phyloP scores from a whole-genome alignment of 306 rosid species.

The Sicyos baderoa region DNA sequence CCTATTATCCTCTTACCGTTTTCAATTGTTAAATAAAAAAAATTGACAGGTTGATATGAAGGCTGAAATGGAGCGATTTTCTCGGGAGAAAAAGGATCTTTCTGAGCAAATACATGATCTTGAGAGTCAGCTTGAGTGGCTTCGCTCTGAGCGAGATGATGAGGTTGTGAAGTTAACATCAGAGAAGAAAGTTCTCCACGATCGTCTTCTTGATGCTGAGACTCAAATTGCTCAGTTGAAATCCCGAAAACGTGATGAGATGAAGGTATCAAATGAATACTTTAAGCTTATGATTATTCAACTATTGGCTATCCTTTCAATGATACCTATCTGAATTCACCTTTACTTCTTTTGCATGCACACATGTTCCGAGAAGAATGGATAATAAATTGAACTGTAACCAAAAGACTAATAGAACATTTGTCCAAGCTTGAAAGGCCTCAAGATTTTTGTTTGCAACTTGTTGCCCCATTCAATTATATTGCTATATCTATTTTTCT shows the following conservation, averaged over 20 bases:
- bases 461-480: not conserved
- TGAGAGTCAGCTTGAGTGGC: constrained; percentile 99
- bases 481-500: not conserved
- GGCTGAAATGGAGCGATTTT: constrained; percentile 72
- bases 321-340: not conserved
- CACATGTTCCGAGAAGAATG: not conserved
- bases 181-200: constrained; percentile 85
- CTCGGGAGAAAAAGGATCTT: constrained; percentile 82
- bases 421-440: not conserved
- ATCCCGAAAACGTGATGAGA: constrained; percentile 89
- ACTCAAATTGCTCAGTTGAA: constrained; percentile 76
- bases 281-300: not conserved
- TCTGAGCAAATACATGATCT: constrained; percentile 67
- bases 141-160: constrained; percentile 91
- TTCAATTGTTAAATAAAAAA: constrained; percentile 6
- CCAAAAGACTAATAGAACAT: not conserved
- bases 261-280: constrained; percentile 48
- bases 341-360: not conserved
- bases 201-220: constrained; percentile 87
- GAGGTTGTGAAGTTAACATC: constrained; percentile 55
- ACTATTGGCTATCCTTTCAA: not conserved
- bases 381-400: not conserved
- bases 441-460: constrained; percentile 7
- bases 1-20: not conserved
- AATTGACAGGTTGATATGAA: constrained; percentile 84